These are phyloP conservation scores for Capsella rubella DNA, from an alignment of 441 rosid genomes.

Conservation along the genomic window DNA sequence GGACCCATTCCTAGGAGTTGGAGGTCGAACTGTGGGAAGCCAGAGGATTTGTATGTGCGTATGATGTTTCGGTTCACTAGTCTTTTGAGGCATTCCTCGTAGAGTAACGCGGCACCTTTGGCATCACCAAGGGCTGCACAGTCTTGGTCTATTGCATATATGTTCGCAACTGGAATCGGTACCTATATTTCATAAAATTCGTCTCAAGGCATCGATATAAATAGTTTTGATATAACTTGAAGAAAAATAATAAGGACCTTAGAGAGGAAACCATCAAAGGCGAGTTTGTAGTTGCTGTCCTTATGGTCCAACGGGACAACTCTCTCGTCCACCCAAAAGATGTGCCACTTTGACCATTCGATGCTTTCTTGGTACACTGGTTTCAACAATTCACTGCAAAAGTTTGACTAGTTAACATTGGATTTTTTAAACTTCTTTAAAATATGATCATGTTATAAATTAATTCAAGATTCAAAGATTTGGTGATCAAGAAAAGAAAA, in stretches of 20 bases:
- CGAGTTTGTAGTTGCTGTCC: constrained; percentile 86
- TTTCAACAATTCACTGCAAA: constrained; percentile 64
- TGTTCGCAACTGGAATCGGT: constrained; percentile 61
- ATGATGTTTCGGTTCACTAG: constrained; percentile 53
- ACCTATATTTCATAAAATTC: constrained; percentile 48
- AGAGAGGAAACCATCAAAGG: constrained; percentile 73
- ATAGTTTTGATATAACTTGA: not conserved
- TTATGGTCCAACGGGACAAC: constrained; percentile 76
- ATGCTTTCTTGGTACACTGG: constrained; percentile 59
- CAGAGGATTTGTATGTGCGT: constrained; percentile 46
- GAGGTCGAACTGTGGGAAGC: constrained; percentile 79
- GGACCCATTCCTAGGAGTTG: constrained; percentile 88
- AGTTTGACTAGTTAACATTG: not conserved
- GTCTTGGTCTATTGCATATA: constrained; percentile 71
- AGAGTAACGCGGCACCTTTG: constrained; percentile 47
- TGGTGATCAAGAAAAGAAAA: not conserved
- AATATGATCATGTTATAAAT: not conserved
- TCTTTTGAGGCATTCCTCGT: constrained; percentile 64
- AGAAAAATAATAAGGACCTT: constrained; percentile 51
- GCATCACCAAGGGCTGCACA: constrained; percentile 74
- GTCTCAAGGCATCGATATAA: not conserved
- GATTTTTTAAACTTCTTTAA: not conserved
- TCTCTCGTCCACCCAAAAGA: constrained; percentile 92
- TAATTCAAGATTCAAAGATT: not conserved
- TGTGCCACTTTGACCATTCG: constrained; percentile 89